Evolutionary conservation across 805 yeast genomes (phyloP), one percentile per base, ranked within the genome.

Genomic region (Starmerella davenportii): DNA sequence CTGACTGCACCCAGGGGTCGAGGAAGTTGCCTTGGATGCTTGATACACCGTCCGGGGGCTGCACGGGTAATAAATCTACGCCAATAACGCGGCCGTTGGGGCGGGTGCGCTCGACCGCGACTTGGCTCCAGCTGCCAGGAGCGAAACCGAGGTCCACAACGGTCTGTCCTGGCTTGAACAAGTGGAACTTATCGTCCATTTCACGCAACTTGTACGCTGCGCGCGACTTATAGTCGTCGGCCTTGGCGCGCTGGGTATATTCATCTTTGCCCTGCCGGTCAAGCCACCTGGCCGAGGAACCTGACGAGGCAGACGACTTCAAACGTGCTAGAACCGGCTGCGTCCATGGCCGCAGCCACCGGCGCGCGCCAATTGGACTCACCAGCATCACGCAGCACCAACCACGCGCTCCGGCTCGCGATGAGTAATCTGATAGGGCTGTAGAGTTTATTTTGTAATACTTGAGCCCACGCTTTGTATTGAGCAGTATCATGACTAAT

Each of bases 41-140:
- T 7, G 77, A 68, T 0, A 77, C 80, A 1, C 95, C 95, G 3
- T 53, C 51, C 0, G 95, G 93, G 0, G 95, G 95, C 15, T 68
- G 65, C 38, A 75, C 70, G 5, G 80, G 77, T 17, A 87, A 63
- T 25, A 90, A 64, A 58, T 90, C 95, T 9, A 84, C 79, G 4
- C 95, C 95, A 11, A 82, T 53, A 3, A 82, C 71, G 17, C 65
- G 60, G 1, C 82, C 76, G 2, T 59, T 52, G 1, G 66, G 65
- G 16, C 56, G 51, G 1, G 73, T 65, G 39, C 68, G 55, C 38
- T 69, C 70, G 7, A 68, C 59, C 0, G 87, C 85, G 1, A 81
- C 85, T 53, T 82, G 93, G 7, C 87, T 71, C 95, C 95, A 82
- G 3, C 93, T 84, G 0, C 95, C 95, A 0, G 95, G 95, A 0